A percentile compares a stretch with the other conserved stretches of the same genome.
These are phyloP conservation scores for Exophiala oligosperma DNA, from an alignment of 2,329 filamentous ascomycete species.

Conservation along the genomic window DNA sequence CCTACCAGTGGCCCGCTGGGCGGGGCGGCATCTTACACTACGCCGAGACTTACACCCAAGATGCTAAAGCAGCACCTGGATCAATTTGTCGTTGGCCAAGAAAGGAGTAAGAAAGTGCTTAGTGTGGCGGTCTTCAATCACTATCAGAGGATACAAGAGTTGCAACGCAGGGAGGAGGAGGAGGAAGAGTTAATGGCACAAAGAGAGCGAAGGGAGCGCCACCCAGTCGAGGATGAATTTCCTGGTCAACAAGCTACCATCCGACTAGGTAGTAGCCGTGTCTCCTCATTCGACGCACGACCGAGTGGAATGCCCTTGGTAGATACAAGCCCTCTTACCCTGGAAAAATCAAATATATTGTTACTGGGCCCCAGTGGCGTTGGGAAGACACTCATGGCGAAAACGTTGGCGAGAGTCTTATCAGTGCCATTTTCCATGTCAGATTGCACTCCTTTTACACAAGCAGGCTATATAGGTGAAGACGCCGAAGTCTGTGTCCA, in stretches of 20 bases:
- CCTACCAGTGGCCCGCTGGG: slow-evolving; percentile 65
- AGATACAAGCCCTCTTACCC: slow-evolving; percentile 64
- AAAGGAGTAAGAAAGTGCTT: slow-evolving; percentile 86
- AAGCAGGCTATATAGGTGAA: slow-evolving; percentile 96
- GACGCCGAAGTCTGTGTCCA: slow-evolving; percentile 97
- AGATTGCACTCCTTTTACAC: slow-evolving; percentile 93
- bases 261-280: slow-evolving; percentile 34
- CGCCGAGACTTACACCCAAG: slow-evolving; percentile 60
- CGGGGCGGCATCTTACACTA: slow-evolving; percentile 58
- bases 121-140: slow-evolving; percentile 95
- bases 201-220: slow-evolving; percentile 67
- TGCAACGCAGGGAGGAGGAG: slow-evolving; percentile 75
- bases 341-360: slow-evolving; percentile 95
- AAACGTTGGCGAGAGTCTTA: slow-evolving; percentile 87
- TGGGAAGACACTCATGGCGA: slow-evolving; percentile 90
- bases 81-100: slow-evolving; percentile 94
- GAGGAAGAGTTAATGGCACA: slow-evolving; percentile 72
- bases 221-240: slow-evolving; percentile 76
- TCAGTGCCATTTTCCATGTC: slow-evolving; percentile 94
- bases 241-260: slow-evolving; percentile 60
- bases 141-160: slow-evolving; percentile 80
- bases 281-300: slow-evolving; percentile 28
- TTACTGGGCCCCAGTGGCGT: slow-evolving; percentile 90
- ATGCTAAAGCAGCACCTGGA: slow-evolving; percentile 86
- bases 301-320: slow-evolving; percentile 43